Conservation (phyloP, 768 basidiomycete genomes). For the Obba rivulosa region DNA sequence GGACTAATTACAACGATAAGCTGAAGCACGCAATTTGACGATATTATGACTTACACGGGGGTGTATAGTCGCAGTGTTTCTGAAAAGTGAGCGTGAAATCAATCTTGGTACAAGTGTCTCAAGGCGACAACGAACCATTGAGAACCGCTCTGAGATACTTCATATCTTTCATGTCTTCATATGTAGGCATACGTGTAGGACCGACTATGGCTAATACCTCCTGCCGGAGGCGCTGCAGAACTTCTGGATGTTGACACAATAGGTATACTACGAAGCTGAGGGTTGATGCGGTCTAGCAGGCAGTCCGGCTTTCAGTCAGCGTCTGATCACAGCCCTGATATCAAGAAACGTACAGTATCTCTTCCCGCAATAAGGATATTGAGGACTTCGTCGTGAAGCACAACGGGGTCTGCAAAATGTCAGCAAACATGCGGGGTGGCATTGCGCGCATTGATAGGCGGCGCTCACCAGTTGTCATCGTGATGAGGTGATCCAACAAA, state of each 20-base stretch:
- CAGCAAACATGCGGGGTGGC: not conserved
- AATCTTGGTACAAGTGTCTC: not conserved
- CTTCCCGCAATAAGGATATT: conserved; percentile 28
- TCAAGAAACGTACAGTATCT: not conserved
- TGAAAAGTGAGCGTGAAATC: not conserved
- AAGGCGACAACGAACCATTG: conserved; percentile 12
- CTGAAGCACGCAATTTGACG: no score
- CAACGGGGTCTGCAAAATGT: conserved; percentile 16
- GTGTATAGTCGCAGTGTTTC: conserved; percentile 28
- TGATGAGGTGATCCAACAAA: conserved; percentile 34
- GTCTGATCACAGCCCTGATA: not conserved
- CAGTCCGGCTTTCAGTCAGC: not conserved
- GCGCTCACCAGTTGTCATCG: conserved; percentile 32
- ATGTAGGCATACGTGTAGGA: conserved; percentile 17
- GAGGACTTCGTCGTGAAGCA: conserved; percentile 25
- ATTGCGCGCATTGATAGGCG: not conserved
- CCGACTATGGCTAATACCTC: conserved; percentile 27
- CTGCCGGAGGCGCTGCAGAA: conserved; percentile 22
- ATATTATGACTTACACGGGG: conserved; percentile 18
- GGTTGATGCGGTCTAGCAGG: conserved; percentile 31
- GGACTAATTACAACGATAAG: not conserved
- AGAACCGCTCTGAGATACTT: conserved; percentile 24
- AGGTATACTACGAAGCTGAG: conserved; percentile 27
- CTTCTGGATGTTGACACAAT: conserved; percentile 24
- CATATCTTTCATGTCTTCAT: conserved; percentile 28